Conservation (phyloP, 164 flowering plant species). For the Magnolia officinalis region DNA sequence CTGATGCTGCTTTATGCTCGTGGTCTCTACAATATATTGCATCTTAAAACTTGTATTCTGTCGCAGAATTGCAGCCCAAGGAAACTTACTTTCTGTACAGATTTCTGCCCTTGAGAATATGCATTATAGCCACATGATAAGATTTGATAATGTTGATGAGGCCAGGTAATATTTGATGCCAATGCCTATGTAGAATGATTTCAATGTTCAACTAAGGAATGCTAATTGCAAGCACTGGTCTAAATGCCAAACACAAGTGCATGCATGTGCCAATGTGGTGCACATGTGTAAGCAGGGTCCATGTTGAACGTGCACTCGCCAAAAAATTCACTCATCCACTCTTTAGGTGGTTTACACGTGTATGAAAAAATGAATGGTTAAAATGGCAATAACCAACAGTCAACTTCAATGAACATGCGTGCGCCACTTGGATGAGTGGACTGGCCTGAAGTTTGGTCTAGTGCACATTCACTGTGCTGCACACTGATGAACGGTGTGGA, state of each 20-base stretch:
- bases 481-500: too few species aligned
- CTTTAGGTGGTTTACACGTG: background rate
- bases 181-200: constrained; percentile 1
- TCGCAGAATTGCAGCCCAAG: constrained; percentile 77
- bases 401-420: background rate
- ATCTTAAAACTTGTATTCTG: background rate
- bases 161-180: constrained; percentile 52
- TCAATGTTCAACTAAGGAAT: background rate
- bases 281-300: background rate
- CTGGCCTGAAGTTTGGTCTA: background rate
- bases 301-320: background rate
- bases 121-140: constrained; percentile 93
- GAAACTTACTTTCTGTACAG: constrained; percentile 55
- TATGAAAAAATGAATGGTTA: background rate
- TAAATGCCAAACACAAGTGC: background rate
- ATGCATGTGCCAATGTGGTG: background rate
- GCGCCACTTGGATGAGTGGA: background rate
- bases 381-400: background rate
- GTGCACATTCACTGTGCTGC: background rate
- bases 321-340: background rate
- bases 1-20: background rate
- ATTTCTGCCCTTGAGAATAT: constrained; percentile 89
- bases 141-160: constrained; percentile 84
- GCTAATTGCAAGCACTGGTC: background rate
- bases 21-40: constrained; percentile 4